Base-by-base conservation (phyloP, 169 alveolate species). In the Amoebophrya sp. region DNA sequence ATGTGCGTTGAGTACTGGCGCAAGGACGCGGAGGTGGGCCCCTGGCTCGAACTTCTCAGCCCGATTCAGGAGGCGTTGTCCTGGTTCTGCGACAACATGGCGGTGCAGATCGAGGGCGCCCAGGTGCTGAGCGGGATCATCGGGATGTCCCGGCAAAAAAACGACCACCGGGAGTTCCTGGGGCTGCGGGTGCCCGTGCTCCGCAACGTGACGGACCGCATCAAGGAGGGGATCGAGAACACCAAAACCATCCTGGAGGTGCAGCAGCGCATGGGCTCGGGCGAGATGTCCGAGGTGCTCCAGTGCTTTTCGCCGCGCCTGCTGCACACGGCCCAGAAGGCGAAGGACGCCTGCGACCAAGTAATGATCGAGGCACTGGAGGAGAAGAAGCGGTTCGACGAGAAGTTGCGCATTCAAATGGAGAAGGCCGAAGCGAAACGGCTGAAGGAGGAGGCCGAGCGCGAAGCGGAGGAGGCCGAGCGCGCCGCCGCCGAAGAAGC, bases 211-310 rank as follows among this genome's bases (percentile, higher is more conserved):
- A 12, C 38, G 7, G 83, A 66, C 32, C 29, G 29, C 2, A 66
- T 66, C 83, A 66, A 66, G 18, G 83, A n/a, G 32, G 83, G 83
- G 39, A 66, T 66, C 83, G 83, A 12, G 83, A 66, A 66, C 83
- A 66, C 83, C 32, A 66, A 66, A n/a, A 66, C 83, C 32, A 66
- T 66, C 83, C 35, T 66, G 35, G 83, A 66, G 83, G 83, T 66
- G 7, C 29, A n/a, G 35, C 35, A 66, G 35, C 29, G 83, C 38
- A 66, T 66, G 83, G 83, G 39, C 29, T 2, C 83, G 83, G 35
- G 35, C 83, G 83, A 66, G 39, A 18, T 66, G 83, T 0, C 83
- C 10, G 83, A 66, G 83, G 83, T 66, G 83, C 35, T 66, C 32
- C 29, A 66, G 29, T 66, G 83, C 83, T 66, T 66, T 66, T 66